These are phyloP conservation scores for Sphagnum contortum DNA, from an alignment of 225 moss, liverwort and hornwort species.

Conservation along the genomic window DNA sequence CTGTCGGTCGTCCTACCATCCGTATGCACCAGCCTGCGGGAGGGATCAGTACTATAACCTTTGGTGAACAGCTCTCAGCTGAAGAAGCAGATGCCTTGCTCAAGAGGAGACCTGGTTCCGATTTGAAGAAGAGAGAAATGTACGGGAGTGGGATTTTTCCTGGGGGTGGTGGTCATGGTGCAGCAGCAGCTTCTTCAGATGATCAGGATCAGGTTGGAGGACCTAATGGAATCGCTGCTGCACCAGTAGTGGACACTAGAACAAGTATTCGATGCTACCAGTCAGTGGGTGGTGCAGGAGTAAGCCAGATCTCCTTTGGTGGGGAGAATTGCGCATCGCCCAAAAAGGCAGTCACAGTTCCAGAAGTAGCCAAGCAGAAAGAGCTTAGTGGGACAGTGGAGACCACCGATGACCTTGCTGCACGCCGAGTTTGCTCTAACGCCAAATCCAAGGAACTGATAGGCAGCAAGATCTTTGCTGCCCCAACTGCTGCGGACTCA, in stretches of 20 bases:
- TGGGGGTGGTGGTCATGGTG: slow-evolving; percentile 23
- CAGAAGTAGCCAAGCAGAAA: too few relatives aligned
- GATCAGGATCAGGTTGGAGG: too few relatives aligned
- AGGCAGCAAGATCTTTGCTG: slow-evolving; percentile 98
- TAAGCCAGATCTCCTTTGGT: too few relatives aligned
- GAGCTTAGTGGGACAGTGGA: too few relatives aligned
- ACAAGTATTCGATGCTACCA: slow-evolving; percentile 26
- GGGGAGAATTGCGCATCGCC: too few relatives aligned
- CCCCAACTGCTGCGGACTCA: slow-evolving; percentile 19
- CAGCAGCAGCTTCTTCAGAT: slow-evolving; percentile 14
- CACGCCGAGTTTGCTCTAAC: slow-evolving; percentile 70
- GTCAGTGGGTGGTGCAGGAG: too few relatives aligned
- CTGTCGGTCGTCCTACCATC: slow-evolving; percentile 52
- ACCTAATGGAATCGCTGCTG: too few relatives aligned
- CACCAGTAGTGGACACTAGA: too few relatives aligned
- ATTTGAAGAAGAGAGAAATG: slow-evolving; percentile 85
- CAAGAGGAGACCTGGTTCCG: slow-evolving; percentile 52
- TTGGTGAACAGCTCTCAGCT: slow-evolving; percentile 56
- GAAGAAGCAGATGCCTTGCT: slow-evolving; percentile 68
- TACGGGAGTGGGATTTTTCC: slow-evolving; percentile 84
- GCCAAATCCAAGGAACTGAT: slow-evolving; percentile 86
- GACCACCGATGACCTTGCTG: not conserved
- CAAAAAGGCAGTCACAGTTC: too few relatives aligned
- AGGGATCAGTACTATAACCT: slow-evolving; percentile 64
- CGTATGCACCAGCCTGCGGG: slow-evolving; percentile 93